Base-by-base conservation (phyloP, 345 rosid genomes). In the Citrus trifoliata region DNA sequence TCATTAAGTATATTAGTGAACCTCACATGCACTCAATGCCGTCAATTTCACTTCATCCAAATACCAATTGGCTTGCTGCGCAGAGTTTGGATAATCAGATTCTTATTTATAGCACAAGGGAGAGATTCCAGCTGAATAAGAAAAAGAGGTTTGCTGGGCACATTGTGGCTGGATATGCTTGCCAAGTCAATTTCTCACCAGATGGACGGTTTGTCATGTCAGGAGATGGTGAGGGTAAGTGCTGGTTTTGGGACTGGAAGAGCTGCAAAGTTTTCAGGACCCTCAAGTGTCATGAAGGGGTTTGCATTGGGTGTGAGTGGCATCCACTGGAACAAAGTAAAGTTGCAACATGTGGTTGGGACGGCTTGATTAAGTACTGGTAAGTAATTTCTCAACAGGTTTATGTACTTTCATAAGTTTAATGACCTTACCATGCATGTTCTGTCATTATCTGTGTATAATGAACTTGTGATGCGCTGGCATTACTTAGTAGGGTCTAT, bases 191-290 rank as follows among this genome's bases (percentile, higher is more conserved):
- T 82, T 96, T 94, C 88, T 96, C 98, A 10, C 99, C 99, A 2
- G 99, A 96, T 87, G 98, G 99, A 10, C 85, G 99, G 78, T 96
- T 96, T 89, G 98, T 96, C 10, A 90, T 96, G 98, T 96, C 99
- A 2, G 99, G 99, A 83, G 99, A 96, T 88, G 99, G 98, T 62
- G 99, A 96, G 79, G 99, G 98, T 74, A 93, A 86, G 83, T 94
- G 98, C 87, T 96, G 99, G 99, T 96, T 96, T 84, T 96, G 98
- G 98, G 98, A 94, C 80, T 96, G 99, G 99, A 95, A 95, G 93
- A 93, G 97, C 70, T 91, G 98, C 87, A 94, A 89, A 85, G 98
- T 95, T 7, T 93, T 95, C 75, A 91, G 94, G 82, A 95, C 96
- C 46, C 89, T 95, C 42, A 95, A 87, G 74, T 95, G 99, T 85